Evolutionary conservation across 164 flowering plant species (phyloP).

Genomic region (Nymphaea thermarum): DNA sequence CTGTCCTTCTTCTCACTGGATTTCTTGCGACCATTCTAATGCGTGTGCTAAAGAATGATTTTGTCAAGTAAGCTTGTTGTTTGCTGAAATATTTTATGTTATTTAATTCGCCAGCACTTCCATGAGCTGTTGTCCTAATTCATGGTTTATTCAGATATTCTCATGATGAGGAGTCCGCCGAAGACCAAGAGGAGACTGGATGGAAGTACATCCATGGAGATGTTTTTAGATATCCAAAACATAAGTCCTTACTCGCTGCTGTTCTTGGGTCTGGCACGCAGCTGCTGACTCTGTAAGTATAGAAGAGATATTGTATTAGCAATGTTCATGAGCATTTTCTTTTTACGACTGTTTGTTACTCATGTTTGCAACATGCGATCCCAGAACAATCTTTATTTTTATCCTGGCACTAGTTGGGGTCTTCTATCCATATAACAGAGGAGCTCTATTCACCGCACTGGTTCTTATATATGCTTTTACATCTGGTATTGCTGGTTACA

Average conservation of each 20-base stretch:
- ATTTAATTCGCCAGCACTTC: not conserved
- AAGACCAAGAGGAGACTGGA: conserved; percentile 55
- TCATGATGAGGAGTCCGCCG: conserved; percentile 44
- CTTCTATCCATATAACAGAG: conserved; percentile 28
- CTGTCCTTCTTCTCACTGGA: conserved; percentile 48
- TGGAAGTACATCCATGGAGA: conserved; percentile 60
- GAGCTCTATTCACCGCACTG: conserved; percentile 23
- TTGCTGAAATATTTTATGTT: not conserved
- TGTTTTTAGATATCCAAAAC: conserved; percentile 45
- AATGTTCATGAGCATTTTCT: not conserved
- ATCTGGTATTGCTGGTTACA: conserved; percentile 26
- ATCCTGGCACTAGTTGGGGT: conserved; percentile 23
- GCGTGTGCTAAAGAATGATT: conserved; percentile 49
- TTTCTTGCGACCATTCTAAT: conserved; percentile 48
- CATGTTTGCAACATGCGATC: not conserved
- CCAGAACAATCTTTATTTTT: conserved; percentile 22
- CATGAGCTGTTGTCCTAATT: not conserved
- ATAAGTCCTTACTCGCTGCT: conserved; percentile 40
- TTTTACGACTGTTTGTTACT: not conserved
- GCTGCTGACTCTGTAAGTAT: conserved; percentile 34
- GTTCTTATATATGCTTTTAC: conserved; percentile 25
- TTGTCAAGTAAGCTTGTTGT: conserved; percentile 30
- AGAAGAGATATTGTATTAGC: not conserved
- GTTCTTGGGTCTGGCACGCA: conserved; percentile 47
- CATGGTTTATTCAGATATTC: conserved; percentile 24